These are phyloP conservation scores for Curvularia sp. DNA, from an alignment of 2,329 filamentous ascomycete genomes.

Conservation along the genomic window DNA sequence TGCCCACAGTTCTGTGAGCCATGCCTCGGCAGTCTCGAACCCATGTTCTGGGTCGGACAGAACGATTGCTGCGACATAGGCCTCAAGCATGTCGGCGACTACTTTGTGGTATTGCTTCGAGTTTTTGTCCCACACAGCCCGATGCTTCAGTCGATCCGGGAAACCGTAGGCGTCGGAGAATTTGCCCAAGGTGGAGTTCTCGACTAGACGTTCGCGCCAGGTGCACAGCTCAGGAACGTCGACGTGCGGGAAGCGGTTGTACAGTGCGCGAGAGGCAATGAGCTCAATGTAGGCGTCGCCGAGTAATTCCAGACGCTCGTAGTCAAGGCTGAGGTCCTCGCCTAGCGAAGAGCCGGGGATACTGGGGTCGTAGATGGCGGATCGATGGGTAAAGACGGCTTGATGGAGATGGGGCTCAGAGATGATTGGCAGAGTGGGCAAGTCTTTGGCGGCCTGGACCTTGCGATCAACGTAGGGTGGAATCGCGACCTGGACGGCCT, in stretches of 20 bases:
- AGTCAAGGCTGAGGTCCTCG: constrained; percentile 54
- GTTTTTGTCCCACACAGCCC: constrained; percentile 40
- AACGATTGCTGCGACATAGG: constrained; percentile 82
- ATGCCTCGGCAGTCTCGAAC: constrained; percentile 66
- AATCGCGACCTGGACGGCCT: constrained; percentile 26
- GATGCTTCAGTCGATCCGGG: constrained; percentile 67
- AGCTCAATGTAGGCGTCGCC: constrained; percentile 87
- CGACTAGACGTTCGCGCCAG: constrained; percentile 78
- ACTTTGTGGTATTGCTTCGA: constrained; percentile 66
- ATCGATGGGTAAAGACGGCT: constrained; percentile 71
- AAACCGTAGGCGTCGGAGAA: constrained; percentile 77
- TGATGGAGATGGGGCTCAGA: constrained; percentile 65
- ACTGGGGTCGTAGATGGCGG: constrained; percentile 31
- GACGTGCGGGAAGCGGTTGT: constrained; percentile 71
- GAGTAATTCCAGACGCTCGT: constrained; percentile 87
- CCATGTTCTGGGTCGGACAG: constrained; percentile 71
- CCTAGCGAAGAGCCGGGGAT: constrained; percentile 28
- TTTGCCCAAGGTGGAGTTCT: constrained; percentile 76
- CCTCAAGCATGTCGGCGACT: constrained; percentile 86
- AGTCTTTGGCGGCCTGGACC: constrained; percentile 41
- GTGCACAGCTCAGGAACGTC: constrained; percentile 74
- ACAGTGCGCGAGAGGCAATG: constrained; percentile 77
- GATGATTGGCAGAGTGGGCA: constrained; percentile 69
- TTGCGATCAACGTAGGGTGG: constrained; percentile 40
- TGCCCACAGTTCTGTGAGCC: constrained; percentile 79